These are phyloP conservation scores for Halophytophthora polymorphica DNA, from an alignment of 352 stramenopile species.

Conservation along the genomic window DNA sequence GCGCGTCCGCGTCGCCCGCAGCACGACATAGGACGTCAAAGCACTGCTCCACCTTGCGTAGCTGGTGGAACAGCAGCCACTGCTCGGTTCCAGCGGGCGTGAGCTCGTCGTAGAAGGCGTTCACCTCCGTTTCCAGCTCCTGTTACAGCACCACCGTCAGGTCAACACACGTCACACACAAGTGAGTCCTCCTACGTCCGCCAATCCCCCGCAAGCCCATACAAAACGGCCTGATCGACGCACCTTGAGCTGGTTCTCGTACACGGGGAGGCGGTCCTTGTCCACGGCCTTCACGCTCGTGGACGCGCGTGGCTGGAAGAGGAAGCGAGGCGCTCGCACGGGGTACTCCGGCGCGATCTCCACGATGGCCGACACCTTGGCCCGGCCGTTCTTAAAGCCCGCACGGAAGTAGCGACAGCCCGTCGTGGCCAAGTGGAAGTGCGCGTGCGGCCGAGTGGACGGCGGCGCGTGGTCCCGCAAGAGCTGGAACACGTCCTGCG, in stretches of 20 bases:
- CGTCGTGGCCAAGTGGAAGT: slow-evolving; percentile 25
- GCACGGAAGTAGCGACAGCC: slow-evolving; percentile 57
- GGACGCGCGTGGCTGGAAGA: slow-evolving; percentile 44
- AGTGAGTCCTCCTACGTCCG: slow-evolving; percentile 3
- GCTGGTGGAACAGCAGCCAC: slow-evolving; percentile 68
- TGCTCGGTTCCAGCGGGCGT: slow-evolving; percentile 32
- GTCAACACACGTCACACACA: background rate
- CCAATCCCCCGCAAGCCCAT: background rate
- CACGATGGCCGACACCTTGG: slow-evolving; percentile 43
- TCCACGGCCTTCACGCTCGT: slow-evolving; percentile 26
- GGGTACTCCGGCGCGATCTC: slow-evolving; percentile 70
- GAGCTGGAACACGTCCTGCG: slow-evolving; percentile 39
- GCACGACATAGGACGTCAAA: slow-evolving; percentile 52
- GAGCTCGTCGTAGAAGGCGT: slow-evolving; percentile 67
- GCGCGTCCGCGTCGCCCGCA: slow-evolving; percentile 21
- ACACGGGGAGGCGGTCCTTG: slow-evolving; percentile 28
- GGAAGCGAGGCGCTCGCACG: slow-evolving; percentile 52
- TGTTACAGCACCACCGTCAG: slow-evolving; percentile 12
- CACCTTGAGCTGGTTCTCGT: slow-evolving; percentile 70
- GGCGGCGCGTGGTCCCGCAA: slow-evolving; percentile 28
- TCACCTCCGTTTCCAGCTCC: slow-evolving; percentile 80
- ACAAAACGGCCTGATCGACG: slow-evolving; percentile 1
- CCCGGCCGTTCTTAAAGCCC: slow-evolving; percentile 39
- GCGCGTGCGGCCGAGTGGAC: slow-evolving; percentile 8
- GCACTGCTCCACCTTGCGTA: slow-evolving; percentile 67